These are phyloP conservation scores for Sanghuangporus baumii DNA, from an alignment of 1,284 basidiomycete genomes.

Conservation along the genomic window DNA sequence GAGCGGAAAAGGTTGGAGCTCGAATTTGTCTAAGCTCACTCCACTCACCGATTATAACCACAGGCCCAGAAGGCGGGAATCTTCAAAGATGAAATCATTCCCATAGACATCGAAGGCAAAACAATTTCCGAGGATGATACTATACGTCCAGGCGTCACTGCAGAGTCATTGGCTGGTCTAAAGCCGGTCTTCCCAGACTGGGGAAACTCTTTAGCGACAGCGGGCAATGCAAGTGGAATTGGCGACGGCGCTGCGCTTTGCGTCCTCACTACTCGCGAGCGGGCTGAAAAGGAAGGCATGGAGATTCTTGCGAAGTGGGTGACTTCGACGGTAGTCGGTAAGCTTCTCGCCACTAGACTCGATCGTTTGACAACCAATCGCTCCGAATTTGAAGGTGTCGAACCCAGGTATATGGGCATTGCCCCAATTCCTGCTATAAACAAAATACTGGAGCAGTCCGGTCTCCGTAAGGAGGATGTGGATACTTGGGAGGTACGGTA, in stretches of 20 bases:
- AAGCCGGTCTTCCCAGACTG: constrained; percentile 78
- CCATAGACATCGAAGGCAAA: constrained; percentile 57
- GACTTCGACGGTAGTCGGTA: constrained; percentile 75
- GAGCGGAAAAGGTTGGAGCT: constrained; percentile 54
- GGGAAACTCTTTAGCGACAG: constrained; percentile 72
- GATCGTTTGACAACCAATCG: neutral
- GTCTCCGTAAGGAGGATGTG: constrained; percentile 77
- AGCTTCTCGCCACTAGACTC: constrained; percentile 23
- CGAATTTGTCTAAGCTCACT: neutral
- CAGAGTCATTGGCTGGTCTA: constrained; percentile 58
- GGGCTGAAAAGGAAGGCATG: constrained; percentile 81
- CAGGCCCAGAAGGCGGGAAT: constrained; percentile 58
- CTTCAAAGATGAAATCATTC: constrained; percentile 78
- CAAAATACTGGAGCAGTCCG: constrained; percentile 67
- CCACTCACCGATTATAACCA: constrained; percentile 1
- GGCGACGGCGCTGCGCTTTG: constrained; percentile 94
- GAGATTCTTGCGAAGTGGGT: constrained; percentile 89
- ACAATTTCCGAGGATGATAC: constrained; percentile 72
- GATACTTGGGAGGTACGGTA: constrained; percentile 79
- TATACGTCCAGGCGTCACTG: constrained; percentile 72
- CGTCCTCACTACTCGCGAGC: constrained; percentile 78
- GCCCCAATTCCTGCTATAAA: constrained; percentile 83
- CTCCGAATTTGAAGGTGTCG: constrained; percentile 56
- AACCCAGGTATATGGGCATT: constrained; percentile 84
- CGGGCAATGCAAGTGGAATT: constrained; percentile 83